Evolutionary conservation across 148 eudicot genomes (phyloP), one percentile per base, ranked within the genome.

Genomic region (Spergularia bocconei): DNA sequence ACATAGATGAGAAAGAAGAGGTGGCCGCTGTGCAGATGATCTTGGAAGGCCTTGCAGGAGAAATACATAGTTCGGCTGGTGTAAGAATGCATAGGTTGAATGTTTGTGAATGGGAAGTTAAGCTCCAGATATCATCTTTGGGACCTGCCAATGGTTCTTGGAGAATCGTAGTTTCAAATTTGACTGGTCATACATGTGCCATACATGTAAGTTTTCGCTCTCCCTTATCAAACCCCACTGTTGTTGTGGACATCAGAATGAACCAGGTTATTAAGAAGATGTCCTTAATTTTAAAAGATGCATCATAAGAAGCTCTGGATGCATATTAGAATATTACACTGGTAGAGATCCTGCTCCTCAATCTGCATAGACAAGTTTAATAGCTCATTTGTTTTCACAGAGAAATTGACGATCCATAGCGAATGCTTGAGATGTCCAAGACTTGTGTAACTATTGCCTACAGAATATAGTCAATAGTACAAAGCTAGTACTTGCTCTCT

Each of bases 31-130:
- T 91, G 63, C 89, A 86, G 75, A 74, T 36, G 61, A 85, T 89
- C 72, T 83, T 96, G 85, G 86, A 69, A 77, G 93, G 85, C 79
- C 84, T 96, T 77, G 96, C 90, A 56, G 86, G 74, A 63, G 93
- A 96, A 83, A 85, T 95, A 70, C 88, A 92, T 80, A 85, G 84
- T 69, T 82, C 78, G 55, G 86, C 88, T 81, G 98, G 97, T 25
- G 91, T 88, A 39, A 91, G 88, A 77, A 91, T 96, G 99, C 93
- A 96, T 69, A 88, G 88, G 0, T 82, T 96, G 79, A 88, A 96
- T 81, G 98, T 96, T 59, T 91, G 92, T 72, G 97, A 91, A 79
- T 96, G 99, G 99, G 99, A 96, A 84, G 91, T 96, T 73, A 96
- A 96, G 83, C 93, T 96, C 67, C 84, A 89, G 89, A 81, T 96